A percentile compares a stretch with the other conserved stretches of the same genome.
Conservation (phyloP, 225 moss, liverwort and hornwort genomes). For the Asterella californica region DNA sequence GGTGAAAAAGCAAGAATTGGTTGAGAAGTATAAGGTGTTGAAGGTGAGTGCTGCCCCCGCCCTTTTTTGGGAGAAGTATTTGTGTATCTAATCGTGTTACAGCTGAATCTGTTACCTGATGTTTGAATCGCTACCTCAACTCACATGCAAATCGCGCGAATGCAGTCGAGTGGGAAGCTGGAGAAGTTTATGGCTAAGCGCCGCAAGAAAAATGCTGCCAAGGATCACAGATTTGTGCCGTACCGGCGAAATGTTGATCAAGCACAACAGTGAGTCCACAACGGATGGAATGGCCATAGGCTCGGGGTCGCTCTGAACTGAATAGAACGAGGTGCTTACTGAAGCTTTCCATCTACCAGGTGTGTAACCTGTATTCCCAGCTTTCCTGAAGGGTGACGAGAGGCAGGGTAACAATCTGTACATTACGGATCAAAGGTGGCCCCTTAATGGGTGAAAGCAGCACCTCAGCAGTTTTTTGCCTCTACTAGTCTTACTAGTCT, state of each 20-base stretch:
- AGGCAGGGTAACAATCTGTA: not conserved
- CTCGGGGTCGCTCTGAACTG: not conserved
- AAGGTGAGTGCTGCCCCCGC: slow-evolving; percentile 47
- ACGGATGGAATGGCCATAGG: too few relatives aligned
- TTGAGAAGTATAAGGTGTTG: slow-evolving; percentile 84
- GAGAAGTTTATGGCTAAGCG: slow-evolving; percentile 88
- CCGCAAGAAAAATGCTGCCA: slow-evolving; percentile 84
- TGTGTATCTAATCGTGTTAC: not conserved
- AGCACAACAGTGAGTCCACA: not conserved
- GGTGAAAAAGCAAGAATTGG: slow-evolving; percentile 61
- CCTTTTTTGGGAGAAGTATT: not conserved
- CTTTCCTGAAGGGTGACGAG: not conserved
- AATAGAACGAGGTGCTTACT: too few relatives aligned
- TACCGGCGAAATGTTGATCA: slow-evolving; percentile 53
- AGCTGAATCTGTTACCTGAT: not conserved
- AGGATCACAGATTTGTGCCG: slow-evolving; percentile 92
- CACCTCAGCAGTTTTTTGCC: not conserved
- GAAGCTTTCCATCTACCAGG: not conserved
- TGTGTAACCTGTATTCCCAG: not conserved
- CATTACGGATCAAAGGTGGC: not conserved
- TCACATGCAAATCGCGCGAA: not conserved
- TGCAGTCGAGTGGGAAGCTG: slow-evolving; percentile 87
- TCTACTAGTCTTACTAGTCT: not conserved
- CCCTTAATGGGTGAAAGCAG: not conserved
- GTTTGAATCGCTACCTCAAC: not conserved